Conservation (phyloP, 495 filamentous ascomycete genomes). For the Stereocaulon alpinum region DNA sequence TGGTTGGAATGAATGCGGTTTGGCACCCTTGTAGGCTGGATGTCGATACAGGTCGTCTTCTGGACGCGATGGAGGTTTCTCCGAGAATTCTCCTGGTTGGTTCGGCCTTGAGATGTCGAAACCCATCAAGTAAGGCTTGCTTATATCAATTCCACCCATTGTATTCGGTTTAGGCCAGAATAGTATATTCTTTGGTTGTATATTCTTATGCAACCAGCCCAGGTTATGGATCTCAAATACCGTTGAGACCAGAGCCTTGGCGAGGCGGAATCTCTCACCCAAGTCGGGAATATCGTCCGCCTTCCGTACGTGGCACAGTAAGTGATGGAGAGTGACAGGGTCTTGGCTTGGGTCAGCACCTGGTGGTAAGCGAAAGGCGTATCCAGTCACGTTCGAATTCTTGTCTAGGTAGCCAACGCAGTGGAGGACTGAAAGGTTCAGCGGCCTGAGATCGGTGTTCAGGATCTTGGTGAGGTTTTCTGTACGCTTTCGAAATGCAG, state of each 20-base stretch:
- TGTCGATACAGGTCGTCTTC: constrained; percentile 32
- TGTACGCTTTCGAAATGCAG: constrained; percentile 18
- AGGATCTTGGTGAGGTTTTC: constrained; percentile 21
- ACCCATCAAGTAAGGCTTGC: constrained; percentile 26
- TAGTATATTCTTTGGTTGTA: constrained; percentile 30
- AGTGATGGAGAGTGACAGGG: constrained; percentile 16
- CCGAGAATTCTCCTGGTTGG: constrained; percentile 21
- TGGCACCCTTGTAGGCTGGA: constrained; percentile 22
- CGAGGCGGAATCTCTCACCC: constrained; percentile 26
- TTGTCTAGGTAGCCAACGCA: constrained; percentile 22
- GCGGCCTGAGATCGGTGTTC: constrained; percentile 22
- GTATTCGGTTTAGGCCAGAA: constrained; percentile 23
- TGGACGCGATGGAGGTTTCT: constrained; percentile 22
- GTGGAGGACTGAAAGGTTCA: constrained; percentile 18
- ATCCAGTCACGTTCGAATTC: constrained; percentile 17
- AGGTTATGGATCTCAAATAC: constrained; percentile 30
- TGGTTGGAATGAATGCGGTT: constrained; percentile 20
- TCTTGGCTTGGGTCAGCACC: constrained; percentile 10
- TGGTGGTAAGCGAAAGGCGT: constrained; percentile 17
- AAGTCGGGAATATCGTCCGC: constrained; percentile 19
- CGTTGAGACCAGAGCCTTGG: constrained; percentile 26
- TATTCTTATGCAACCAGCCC: constrained; percentile 33
- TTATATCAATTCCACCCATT: constrained; percentile 15
- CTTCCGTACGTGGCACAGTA: background rate
- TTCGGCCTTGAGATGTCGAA: constrained; percentile 28